Evolutionary conservation across 1,139 yeast genomes (phyloP), one percentile per base, ranked within the genome.

Genomic region (Blastobotrys proliferans): DNA sequence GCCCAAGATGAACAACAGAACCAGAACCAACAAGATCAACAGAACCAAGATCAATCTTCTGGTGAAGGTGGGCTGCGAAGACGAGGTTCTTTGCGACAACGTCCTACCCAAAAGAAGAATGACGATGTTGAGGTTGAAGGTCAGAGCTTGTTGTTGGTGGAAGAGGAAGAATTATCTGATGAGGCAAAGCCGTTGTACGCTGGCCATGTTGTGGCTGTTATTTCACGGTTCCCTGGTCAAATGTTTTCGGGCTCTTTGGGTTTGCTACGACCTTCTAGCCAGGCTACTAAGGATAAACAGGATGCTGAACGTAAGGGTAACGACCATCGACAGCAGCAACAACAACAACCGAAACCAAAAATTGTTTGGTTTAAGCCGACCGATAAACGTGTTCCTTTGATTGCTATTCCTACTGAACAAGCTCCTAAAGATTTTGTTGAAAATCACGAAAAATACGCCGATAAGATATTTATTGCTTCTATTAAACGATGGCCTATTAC

Each of bases 401-500:
- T 92, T 69, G 98, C 98, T 11, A 92, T 92, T 53, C 98, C 98
- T 34, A 92, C 97, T 2, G 98, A 92, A 60, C 96, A 92, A 63
- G 98, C 97, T 0, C 98, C 98, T 28, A 78, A 77, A 49, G 97
- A 92, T 63, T 90, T 92, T 67, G 94, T 92, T 34, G 96, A 88
- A 52, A 87, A 88, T 56, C 95, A 88, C 53, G 95, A 85, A 46
- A 74, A 72, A 43, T 92, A 92, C 56, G 74, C 86, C 0, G 80
- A 86, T 60, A 85, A 83, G 56, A 69, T 88, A 43, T 92, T 92
- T 60, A 94, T 92, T 50, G 97, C 97, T 0, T 84, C 95, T 3
- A 92, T 92, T 57, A 92, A 92, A 63, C 82, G 98, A 66, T 92
- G 98, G 98, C 98, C 98, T 62, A 92, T 92, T 65, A 92, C 98